Conservation (phyloP, 768 basidiomycete genomes). For the Mycena kentingensis region DNA sequence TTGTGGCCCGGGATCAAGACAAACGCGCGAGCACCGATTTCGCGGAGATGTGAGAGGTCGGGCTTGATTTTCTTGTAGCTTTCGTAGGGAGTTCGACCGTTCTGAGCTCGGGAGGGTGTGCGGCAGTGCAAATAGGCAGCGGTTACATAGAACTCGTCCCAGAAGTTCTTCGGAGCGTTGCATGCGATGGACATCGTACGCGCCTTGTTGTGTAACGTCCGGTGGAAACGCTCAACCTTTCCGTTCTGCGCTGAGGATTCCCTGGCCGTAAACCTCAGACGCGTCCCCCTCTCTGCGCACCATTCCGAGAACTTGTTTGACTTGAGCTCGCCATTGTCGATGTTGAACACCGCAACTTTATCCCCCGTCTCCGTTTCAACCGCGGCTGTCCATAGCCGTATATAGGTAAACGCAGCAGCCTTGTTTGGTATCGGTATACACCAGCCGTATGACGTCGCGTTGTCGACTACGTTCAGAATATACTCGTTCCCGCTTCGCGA, state of each 20-base stretch:
- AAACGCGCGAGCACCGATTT: conserved; percentile 32
- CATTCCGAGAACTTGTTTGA: conserved; percentile 13
- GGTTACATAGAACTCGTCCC: conserved; percentile 38
- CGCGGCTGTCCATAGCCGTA: conserved; percentile 32
- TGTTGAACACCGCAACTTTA: conserved; percentile 18
- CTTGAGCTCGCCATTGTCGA: conserved; percentile 30
- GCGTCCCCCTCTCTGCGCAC: conserved; percentile 15
- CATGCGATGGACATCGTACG: conserved; percentile 31
- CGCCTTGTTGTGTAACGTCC: conserved; percentile 33
- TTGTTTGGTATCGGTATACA: conserved; percentile 35
- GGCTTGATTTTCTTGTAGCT: conserved; percentile 4
- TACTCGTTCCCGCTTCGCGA: conserved; percentile 30
- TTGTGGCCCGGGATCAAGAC: conserved; percentile 28
- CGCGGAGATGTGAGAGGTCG: conserved; percentile 30
- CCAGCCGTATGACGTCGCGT: conserved; percentile 33
- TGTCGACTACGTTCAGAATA: conserved; percentile 38
- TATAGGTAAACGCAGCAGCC: conserved; percentile 20
- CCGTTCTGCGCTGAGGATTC: conserved; percentile 42
- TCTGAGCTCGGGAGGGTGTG: conserved; percentile 20
- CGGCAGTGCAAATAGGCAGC: conserved; percentile 29
- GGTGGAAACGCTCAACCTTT: conserved; percentile 37
- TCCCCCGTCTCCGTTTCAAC: conserved; percentile 25
- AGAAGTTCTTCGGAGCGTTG: conserved; percentile 28
- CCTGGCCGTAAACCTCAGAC: conserved; percentile 27
- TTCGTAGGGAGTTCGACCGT: conserved; percentile 21